Evolutionary conservation across 176 grass and related monocot genomes (phyloP).

Genomic region (Typha latifolia): DNA sequence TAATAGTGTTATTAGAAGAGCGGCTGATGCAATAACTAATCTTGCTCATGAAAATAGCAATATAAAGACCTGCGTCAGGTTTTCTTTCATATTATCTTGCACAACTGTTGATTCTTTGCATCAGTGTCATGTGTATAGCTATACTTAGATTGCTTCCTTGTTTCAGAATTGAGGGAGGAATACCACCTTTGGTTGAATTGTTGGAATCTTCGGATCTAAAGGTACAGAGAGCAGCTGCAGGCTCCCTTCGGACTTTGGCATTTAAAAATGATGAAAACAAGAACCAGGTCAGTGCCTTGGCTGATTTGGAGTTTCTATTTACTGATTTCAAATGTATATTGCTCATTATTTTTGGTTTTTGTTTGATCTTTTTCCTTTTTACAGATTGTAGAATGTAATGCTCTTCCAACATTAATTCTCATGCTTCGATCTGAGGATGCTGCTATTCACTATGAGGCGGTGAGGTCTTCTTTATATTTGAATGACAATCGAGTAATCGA

Average conservation of each 20-base stretch:
- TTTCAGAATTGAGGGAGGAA: constrained; percentile 90
- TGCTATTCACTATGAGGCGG: constrained; percentile 97
- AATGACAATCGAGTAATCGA: neutral
- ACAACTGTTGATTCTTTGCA: neutral
- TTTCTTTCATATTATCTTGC: constrained; percentile 10
- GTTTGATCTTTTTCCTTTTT: constrained; percentile 6
- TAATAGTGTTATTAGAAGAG: constrained; percentile 94
- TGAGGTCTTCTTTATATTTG: constrained; percentile 33
- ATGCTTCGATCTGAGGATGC: constrained; percentile 97
- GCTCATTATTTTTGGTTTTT: neutral
- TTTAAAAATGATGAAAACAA: constrained; percentile 99
- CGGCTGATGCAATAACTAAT: constrained; percentile 99
- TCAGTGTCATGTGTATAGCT: constrained; percentile 3
- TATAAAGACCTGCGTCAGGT: constrained; percentile 98
- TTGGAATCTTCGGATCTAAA: constrained; percentile 89
- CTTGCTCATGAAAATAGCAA: constrained; percentile 99
- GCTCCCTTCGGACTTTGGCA: constrained; percentile 84
- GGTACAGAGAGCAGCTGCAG: constrained; percentile 97
- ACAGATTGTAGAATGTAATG: constrained; percentile 97
- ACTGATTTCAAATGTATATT: constrained; percentile 10
- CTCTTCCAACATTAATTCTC: constrained; percentile 96
- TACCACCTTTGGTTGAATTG: constrained; percentile 93
- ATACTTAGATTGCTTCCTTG: constrained; percentile 23
- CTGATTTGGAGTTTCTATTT: constrained; percentile 1
- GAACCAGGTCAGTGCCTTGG: constrained; percentile 40